Conservation (phyloP, 2,329 filamentous ascomycete species). For the Rhynchosporium secalis region DNA sequence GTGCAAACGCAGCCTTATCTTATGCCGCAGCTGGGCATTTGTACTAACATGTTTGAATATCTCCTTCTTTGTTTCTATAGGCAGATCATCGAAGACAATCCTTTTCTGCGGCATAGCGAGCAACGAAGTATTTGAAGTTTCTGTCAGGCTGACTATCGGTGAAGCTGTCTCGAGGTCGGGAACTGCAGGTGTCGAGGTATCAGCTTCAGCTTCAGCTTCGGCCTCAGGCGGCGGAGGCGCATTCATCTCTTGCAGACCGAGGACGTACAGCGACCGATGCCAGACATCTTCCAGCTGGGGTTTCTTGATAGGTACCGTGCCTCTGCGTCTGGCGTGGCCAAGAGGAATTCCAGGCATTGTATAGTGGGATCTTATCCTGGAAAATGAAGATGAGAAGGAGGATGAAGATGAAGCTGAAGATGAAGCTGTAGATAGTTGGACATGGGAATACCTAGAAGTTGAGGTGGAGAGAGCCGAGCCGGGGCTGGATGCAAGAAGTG, state of each 20-base stretch:
- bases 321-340: slow-evolving; percentile 7
- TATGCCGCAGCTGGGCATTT: background rate
- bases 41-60: slow-evolving; percentile 19
- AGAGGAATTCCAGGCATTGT: slow-evolving; percentile 11
- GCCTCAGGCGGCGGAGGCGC: background rate
- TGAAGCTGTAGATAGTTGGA: slow-evolving; percentile 6
- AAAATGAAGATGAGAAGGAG: background rate
- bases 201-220: background rate
- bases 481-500: background rate
- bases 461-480: no score
- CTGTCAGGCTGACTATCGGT: background rate
- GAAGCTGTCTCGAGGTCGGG: slow-evolving; percentile 3
- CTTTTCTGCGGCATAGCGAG: background rate
- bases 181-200: background rate
- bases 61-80: slow-evolving; percentile 13
- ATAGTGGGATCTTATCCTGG: background rate
- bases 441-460: no score
- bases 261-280: slow-evolving; percentile 13
- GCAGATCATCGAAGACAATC: slow-evolving; percentile 8
- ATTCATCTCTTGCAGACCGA: slow-evolving; percentile 13
- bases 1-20: background rate
- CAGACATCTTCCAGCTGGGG: slow-evolving; percentile 14
- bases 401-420: background rate
- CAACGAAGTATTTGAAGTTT: background rate
- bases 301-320: slow-evolving; percentile 12